Percentiles rank a stretch among this genome's conserved stretches.
phyloP scores from a whole-genome alignment of 768 basidiomycete genomes.

The Leucocoprinus sp. region DNA sequence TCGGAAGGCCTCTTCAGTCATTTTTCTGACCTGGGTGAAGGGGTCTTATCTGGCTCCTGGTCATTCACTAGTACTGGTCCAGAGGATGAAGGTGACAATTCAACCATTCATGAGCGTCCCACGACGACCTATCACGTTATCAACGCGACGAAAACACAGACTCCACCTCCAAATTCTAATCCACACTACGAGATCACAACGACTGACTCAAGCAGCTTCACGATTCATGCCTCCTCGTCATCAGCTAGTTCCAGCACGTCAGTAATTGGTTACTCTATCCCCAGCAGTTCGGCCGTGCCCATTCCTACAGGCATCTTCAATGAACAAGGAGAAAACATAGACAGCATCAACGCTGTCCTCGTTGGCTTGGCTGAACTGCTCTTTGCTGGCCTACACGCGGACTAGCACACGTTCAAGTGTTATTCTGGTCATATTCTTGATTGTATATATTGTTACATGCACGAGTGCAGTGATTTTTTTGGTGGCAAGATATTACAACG shows the following conservation, averaged over 20 bases:
- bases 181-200: constrained; percentile 43
- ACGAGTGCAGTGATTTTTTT: no score
- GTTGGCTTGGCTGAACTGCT: constrained; percentile 24
- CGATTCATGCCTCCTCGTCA: background rate
- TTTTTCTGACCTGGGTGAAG: constrained; percentile 40
- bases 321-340: constrained; percentile 22
- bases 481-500: no score
- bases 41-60: constrained; percentile 61
- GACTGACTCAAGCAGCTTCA: background rate
- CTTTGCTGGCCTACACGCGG: constrained; percentile 17
- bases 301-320: constrained; percentile 12
- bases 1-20: constrained; percentile 55
- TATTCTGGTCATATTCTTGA: no score
- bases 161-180: constrained; percentile 33
- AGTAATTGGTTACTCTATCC: background rate
- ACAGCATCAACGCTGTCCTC: constrained; percentile 23
- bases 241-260: background rate
- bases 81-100: background rate
- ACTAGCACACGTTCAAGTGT: background rate
- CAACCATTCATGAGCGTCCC: constrained; percentile 4
- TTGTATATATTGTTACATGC: no score
- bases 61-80: constrained; percentile 20
- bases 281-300: constrained; percentile 11
- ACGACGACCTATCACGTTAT: constrained; percentile 12
- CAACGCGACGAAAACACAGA: constrained; percentile 7